phyloP scores from a whole-genome alignment of 2,329 filamentous ascomycete genomes.

The Plectosphaerella sp. region DNA sequence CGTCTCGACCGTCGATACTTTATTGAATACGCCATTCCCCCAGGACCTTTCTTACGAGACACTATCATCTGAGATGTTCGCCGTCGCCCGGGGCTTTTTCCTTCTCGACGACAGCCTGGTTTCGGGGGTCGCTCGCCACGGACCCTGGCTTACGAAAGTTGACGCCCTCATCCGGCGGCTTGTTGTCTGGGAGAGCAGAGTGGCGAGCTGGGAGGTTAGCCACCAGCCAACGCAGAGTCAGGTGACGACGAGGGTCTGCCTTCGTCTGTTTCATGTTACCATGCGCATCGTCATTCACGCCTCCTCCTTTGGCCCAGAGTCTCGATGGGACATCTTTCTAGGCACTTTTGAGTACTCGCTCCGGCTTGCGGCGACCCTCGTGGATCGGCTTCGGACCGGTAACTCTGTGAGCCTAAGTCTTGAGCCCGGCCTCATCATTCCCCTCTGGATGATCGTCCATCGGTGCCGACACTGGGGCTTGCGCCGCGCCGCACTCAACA shows the following conservation, averaged over 20 bases:
- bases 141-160: conserved; percentile 4
- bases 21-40: neutral
- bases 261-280: conserved; percentile 23
- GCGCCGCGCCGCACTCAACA: conserved; percentile 13
- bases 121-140: neutral
- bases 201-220: neutral
- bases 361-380: conserved; percentile 9
- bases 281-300: conserved; percentile 14
- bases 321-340: conserved; percentile 20
- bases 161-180: conserved; percentile 13
- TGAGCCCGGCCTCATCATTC: conserved; percentile 17
- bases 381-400: conserved; percentile 2
- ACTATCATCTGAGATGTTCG: neutral
- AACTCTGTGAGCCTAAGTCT: conserved; percentile 13
- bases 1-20: neutral
- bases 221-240: neutral
- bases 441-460: conserved; percentile 13
- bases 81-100: neutral
- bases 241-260: conserved; percentile 1
- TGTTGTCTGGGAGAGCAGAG: conserved; percentile 5
- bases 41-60: neutral
- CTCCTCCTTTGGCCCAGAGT: conserved; percentile 17
- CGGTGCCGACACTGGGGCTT: conserved; percentile 20
- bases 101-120: neutral
- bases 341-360: conserved; percentile 22